Percentiles rank a stretch among this genome's conserved stretches.
Conservation (phyloP, 495 filamentous ascomycete genomes). For the Trichoderma parareesei region DNA sequence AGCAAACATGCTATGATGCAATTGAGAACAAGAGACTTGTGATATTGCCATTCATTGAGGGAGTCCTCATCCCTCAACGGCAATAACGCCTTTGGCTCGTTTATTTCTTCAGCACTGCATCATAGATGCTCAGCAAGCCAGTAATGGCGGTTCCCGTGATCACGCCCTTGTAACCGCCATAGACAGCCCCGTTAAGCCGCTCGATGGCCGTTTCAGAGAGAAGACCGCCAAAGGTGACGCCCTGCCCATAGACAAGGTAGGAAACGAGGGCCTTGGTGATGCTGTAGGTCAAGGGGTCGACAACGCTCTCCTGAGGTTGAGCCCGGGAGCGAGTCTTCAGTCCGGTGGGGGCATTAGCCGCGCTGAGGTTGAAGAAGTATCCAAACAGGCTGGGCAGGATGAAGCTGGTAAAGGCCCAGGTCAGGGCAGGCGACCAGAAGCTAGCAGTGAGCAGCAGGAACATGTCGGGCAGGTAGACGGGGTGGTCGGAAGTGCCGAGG, state of each 20-base stretch:
- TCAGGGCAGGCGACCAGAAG: constrained; percentile 75
- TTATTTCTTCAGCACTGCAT: constrained; percentile 73
- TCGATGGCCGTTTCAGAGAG: constrained; percentile 49
- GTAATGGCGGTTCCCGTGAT: constrained; percentile 65
- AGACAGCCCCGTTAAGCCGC: constrained; percentile 57
- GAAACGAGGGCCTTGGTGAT: constrained; percentile 73
- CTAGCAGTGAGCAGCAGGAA: constrained; percentile 65
- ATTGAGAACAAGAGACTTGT: not conserved
- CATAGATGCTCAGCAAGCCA: constrained; percentile 64
- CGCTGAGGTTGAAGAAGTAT: constrained; percentile 81
- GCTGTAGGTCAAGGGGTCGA: constrained; percentile 85
- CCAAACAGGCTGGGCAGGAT: constrained; percentile 60
- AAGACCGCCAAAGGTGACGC: constrained; percentile 56
- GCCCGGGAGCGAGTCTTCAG: constrained; percentile 24
- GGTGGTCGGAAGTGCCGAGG: constrained; percentile 37
- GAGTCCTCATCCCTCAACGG: not conserved
- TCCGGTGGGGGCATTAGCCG: constrained; percentile 22
- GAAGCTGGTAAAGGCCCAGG: constrained; percentile 70
- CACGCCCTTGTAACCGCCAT: constrained; percentile 62
- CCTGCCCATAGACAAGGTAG: constrained; percentile 67
- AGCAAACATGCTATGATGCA: not conserved
- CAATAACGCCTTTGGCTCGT: not conserved
- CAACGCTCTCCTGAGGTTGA: constrained; percentile 37
- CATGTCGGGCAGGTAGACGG: constrained; percentile 67
- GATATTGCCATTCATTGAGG: not conserved